phyloP scores from a whole-genome alignment of 2,329 filamentous ascomycete species.

The Fusarium liriodendri region DNA sequence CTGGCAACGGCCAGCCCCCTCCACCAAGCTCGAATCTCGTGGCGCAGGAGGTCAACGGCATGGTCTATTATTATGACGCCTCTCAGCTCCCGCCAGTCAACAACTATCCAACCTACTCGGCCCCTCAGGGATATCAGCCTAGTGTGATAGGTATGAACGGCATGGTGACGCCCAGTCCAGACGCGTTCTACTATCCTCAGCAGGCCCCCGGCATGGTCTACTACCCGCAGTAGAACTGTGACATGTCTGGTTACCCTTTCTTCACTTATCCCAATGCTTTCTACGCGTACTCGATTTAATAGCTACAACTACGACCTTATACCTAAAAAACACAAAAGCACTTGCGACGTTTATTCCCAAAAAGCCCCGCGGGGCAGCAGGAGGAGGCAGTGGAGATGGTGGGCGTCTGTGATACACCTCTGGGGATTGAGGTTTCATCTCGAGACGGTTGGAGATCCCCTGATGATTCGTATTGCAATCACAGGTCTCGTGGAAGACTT shows the following conservation, averaged over 20 bases:
- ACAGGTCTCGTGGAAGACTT: not conserved
- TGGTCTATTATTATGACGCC: conserved; percentile 93
- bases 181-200: conserved; percentile 78
- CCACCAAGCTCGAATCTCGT: conserved; percentile 61
- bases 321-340: conserved; percentile 42
- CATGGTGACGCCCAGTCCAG: conserved; percentile 78
- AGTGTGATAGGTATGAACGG: conserved; percentile 78
- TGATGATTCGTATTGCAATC: not conserved
- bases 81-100: conserved; percentile 72
- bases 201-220: conserved; percentile 67
- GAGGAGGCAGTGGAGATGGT: conserved; percentile 2
- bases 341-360: conserved; percentile 35
- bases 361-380: conserved; percentile 16
- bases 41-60: conserved; percentile 93
- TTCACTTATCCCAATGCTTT: conserved; percentile 40
- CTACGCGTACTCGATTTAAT: conserved; percentile 48
- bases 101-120: conserved; percentile 60
- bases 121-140: conserved; percentile 64
- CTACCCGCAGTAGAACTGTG: conserved; percentile 66
- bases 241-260: conserved; percentile 29
- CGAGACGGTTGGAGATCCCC: not conserved
- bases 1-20: conserved; percentile 43
- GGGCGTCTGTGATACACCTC: conserved; percentile 2
- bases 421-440: conserved; percentile 13
- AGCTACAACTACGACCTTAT: conserved; percentile 42